Base-by-base conservation (phyloP, 768 basidiomycete species). In the Naematelia encephala region DNA sequence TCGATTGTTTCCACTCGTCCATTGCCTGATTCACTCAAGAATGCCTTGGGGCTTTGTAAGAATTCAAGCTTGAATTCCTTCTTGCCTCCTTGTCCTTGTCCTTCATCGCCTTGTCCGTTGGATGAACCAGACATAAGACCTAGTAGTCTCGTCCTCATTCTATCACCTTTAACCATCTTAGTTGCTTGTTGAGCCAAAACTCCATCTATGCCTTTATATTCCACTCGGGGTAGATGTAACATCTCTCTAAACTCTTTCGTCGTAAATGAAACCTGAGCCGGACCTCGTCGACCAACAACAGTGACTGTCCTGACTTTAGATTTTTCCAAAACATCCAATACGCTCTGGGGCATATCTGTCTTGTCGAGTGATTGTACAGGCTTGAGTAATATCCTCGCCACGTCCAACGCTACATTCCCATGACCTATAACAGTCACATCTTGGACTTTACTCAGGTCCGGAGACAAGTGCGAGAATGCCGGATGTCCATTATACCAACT, bases 401-500 rank as follows among this genome's bases (percentile, higher is more conserved):
- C 81, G 68, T 99, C 94, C 29, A 99, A 81, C 5, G 92, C 87
- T 56, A 99, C 93, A 66, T 98, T 97, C 11, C 94, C 94, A 62
- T 91, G 90, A 0, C 96, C 94, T 45, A 98, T 87, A 54, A 99
- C 79, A 1, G 89, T 85, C 26, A 93, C 85, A 65, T 93, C 88
- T 1, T 81, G 72, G 2, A 84, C 77, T 42, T 82, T 82, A 27
- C 57, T 54, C 1, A 81, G 66, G 56, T 89, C 84, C 1, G 91
- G 82, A 0, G 85, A 80, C 0, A 87, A 86, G 0, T 87, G 81
- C 0, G 83, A 81, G 10, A 80, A 79, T 8, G 85, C 85, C 1
- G 93, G 93, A 74, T 98, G 91, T 48, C 84, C 86, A 12, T 94
- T 98, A 79, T 99, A 98, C 93, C 92, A 97, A 65, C 92, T 89